Conservation (phyloP, 768 basidiomycete species). For the Calocera cornea region DNA sequence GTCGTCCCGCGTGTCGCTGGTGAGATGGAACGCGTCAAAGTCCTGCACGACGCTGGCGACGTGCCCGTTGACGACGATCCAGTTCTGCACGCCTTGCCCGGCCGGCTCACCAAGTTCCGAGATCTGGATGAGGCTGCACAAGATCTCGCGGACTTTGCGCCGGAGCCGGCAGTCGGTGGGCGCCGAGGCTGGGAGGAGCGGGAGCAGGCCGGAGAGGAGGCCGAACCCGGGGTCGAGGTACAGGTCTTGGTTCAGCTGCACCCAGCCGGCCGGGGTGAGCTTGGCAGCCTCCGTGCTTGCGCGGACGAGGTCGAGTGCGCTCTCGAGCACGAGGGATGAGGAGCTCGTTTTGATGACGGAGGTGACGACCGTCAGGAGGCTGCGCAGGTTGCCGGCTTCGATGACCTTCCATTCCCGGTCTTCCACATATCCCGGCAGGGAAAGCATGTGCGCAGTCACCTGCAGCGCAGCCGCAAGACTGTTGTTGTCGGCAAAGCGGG, state of each 20-base stretch:
- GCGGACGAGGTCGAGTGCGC: background rate
- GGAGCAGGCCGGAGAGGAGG: background rate
- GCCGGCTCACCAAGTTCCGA: background rate
- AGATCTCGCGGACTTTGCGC: background rate
- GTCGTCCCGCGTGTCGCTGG: background rate
- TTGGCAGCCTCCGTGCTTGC: background rate
- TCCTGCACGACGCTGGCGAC: background rate
- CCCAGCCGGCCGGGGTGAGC: background rate
- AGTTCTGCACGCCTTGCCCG: background rate
- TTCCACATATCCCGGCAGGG: background rate
- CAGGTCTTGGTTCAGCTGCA: background rate
- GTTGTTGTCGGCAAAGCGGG: background rate
- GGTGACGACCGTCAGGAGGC: background rate
- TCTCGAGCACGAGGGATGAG: background rate
- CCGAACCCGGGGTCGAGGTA: background rate
- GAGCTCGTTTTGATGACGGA: background rate
- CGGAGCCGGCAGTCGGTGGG: background rate
- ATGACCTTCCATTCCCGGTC: background rate
- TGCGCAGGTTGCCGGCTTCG: background rate
- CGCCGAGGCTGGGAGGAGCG: background rate
- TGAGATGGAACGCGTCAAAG: background rate
- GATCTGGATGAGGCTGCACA: background rate
- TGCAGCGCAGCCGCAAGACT: background rate
- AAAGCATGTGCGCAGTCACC: background rate
- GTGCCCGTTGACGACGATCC: background rate